These are phyloP conservation scores for Backusella westeae DNA, from an alignment of 192 early-diverging fungal genomes.

Conservation along the genomic window DNA sequence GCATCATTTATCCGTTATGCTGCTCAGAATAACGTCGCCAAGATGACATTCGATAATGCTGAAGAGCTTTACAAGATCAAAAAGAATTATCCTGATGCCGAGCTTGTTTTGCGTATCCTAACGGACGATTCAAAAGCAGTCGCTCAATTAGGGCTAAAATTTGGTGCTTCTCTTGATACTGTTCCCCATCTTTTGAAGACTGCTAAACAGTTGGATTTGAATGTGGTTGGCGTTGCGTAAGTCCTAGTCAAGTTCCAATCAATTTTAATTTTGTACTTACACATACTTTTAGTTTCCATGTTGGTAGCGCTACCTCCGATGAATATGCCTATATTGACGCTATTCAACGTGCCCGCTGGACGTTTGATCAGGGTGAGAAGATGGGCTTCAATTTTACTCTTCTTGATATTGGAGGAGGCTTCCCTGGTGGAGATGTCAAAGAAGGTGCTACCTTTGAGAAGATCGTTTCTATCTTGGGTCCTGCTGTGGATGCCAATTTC, in stretches of 20 bases:
- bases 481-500: conserved; percentile 78
- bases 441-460: conserved; percentile 82
- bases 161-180: conserved; percentile 82
- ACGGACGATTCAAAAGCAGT: conserved; percentile 92
- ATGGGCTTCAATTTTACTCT: conserved; percentile 74
- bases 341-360: conserved; percentile 75
- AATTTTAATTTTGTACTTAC: not conserved
- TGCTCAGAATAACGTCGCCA: conserved; percentile 66
- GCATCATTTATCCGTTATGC: conserved; percentile 92
- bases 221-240: conserved; percentile 82
- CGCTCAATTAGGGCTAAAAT: conserved; percentile 94
- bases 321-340: conserved; percentile 89
- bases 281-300: conserved; percentile 77
- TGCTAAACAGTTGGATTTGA: conserved; percentile 76
- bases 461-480: conserved; percentile 73
- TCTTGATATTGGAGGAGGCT: conserved; percentile 93
- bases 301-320: conserved; percentile 92
- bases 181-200: conserved; percentile 68
- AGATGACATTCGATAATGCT: conserved; percentile 99
- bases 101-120: conserved; percentile 90
- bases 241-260: not conserved
- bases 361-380: conserved; percentile 83
- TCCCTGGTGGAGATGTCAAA: conserved; percentile 76
- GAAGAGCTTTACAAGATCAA: conserved; percentile 97
- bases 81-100: conserved; percentile 73